Base-by-base conservation (phyloP, 805 yeast species). In the Wickerhamiella sorbophila region DNA sequence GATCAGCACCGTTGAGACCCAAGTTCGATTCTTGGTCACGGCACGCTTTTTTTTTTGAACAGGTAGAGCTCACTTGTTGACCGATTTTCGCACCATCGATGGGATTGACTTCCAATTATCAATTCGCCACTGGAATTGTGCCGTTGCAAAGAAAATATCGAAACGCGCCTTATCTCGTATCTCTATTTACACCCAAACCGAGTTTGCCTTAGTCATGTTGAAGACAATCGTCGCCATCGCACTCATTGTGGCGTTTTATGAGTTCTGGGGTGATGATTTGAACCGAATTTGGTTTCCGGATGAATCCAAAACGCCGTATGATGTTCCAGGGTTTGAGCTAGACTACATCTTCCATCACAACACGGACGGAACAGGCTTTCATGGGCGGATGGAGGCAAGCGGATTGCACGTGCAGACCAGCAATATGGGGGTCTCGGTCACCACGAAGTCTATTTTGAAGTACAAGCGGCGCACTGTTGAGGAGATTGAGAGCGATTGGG, bases 11-110 rank as follows among this genome's bases (percentile, higher is more conserved):
- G 45, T 44, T 21, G 37, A 38, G 68, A 72, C 77, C 77, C 74
- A 70, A 70, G 77, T 72, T 72, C 77, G 77, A 71, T 71, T 72
- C 77, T 72, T 68, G 77, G 77, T 66, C 63, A 65, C 75, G 75
- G 77, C 77, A 72, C 20, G 14, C 33, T 24, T 36, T 24, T 36
- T 31, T 31, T 31, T 8, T 34, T 34, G 19, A 26, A 20, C 37
- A 34, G 19, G 37, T 27, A 20, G 4, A 17, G 26, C 6, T 10
- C 20, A 20, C 24, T 21, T 5, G 26, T 34, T 17, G 29, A 6
- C 29, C 31, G 14, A 26, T n/a, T n/a, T n/a, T n/a, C n/a, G n/a
- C n/a, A n/a, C n/a, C n/a, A n/a, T n/a, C n/a, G n/a, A n/a, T n/a
- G n/a, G n/a, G n/a, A n/a, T n/a, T n/a, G n/a, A n/a, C n/a, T n/a